Evolutionary conservation across 371 early-diverging fungal species (phyloP).

Genomic region (Apophysomyces ossiformis): DNA sequence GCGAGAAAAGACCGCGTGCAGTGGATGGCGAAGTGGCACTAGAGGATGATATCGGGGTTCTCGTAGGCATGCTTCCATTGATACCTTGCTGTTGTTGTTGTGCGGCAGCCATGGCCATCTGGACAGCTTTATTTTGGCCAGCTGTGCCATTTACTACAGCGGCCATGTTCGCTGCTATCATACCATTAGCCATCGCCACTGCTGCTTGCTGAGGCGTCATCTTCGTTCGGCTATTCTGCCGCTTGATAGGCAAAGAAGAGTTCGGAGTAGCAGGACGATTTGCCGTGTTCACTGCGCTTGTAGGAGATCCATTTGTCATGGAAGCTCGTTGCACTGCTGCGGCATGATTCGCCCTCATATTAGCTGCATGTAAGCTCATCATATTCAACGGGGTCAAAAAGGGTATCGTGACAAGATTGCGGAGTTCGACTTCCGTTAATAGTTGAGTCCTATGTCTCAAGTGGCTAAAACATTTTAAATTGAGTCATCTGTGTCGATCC

Average conservation of each 20-base stretch:
- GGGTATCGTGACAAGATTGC: constrained; percentile 46
- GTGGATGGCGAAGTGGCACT: background rate
- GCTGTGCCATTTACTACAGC: constrained; percentile 39
- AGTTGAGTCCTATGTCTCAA: constrained; percentile 53
- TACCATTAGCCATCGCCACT: constrained; percentile 51
- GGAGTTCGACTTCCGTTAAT: constrained; percentile 54
- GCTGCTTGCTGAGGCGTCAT: constrained; percentile 53
- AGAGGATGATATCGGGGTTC: constrained; percentile 7
- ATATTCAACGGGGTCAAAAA: constrained; percentile 28
- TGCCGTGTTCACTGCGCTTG: background rate
- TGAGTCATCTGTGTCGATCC: background rate
- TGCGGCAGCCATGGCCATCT: constrained; percentile 41
- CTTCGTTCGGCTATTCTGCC: constrained; percentile 41
- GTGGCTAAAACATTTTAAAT: constrained; percentile 11
- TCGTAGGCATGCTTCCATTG: background rate
- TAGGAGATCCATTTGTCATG: constrained; percentile 5
- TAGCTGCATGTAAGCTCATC: constrained; percentile 19
- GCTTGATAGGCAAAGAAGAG: constrained; percentile 39
- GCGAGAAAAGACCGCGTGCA: constrained; percentile 3
- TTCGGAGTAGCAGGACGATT: constrained; percentile 1
- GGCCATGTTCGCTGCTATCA: constrained; percentile 54
- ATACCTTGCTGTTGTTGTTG: constrained; percentile 26
- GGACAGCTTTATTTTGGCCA: constrained; percentile 39
- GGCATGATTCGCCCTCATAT: constrained; percentile 10
- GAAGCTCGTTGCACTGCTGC: constrained; percentile 4